Conservation (phyloP, 164 flowering plant genomes). For the Annona cherimola region DNA sequence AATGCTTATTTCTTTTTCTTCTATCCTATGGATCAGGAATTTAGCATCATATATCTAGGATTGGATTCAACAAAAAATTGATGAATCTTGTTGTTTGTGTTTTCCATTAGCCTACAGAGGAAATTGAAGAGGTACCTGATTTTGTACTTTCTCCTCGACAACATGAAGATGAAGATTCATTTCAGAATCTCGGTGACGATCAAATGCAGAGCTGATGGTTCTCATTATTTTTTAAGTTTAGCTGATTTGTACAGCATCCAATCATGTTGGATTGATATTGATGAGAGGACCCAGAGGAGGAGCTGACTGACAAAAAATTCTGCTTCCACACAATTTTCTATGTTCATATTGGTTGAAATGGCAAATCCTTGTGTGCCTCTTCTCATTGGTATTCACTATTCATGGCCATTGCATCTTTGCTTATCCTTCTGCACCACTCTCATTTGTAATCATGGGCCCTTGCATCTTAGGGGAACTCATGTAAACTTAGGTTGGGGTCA, state of each 20-base stretch:
- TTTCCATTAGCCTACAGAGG: conserved; percentile 47
- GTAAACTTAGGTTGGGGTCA: too few species aligned
- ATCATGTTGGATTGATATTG: too few species aligned
- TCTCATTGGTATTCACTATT: too few species aligned
- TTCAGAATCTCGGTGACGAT: background rate
- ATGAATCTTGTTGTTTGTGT: background rate
- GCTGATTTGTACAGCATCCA: background rate
- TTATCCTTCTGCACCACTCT: too few species aligned
- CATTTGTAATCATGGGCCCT: too few species aligned
- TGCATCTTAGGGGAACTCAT: too few species aligned
- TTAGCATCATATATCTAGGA: background rate
- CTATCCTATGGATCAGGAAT: background rate
- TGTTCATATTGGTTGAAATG: too few species aligned
- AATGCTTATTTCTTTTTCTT: background rate
- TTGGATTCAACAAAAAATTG: background rate
- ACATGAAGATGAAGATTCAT: conserved; percentile 16
- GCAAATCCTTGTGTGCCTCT: too few species aligned
- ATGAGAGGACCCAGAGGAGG: too few species aligned
- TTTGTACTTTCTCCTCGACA: conserved; percentile 14
- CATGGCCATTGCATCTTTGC: too few species aligned
- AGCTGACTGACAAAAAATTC: too few species aligned
- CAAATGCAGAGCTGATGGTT: background rate
- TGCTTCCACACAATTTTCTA: too few species aligned
- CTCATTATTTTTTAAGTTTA: background rate
- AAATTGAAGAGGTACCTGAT: conserved; percentile 70